phyloP scores from a whole-genome alignment of 768 basidiomycete genomes.

The Boletus coccyginus region DNA sequence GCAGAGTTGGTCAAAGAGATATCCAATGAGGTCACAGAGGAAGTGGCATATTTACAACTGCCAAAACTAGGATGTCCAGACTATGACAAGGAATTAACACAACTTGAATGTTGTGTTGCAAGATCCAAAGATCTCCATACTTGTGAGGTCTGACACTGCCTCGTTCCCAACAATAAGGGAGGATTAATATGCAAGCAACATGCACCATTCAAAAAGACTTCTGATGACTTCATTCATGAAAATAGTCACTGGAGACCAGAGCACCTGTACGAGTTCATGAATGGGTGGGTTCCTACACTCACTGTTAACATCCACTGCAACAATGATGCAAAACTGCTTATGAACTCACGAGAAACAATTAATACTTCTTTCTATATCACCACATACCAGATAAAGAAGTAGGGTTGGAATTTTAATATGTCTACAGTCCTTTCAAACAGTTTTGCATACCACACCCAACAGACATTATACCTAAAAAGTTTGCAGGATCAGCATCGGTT shows the following conservation, averaged over 20 bases:
- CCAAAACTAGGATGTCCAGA: background rate
- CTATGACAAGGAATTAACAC: background rate
- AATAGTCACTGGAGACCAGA: background rate
- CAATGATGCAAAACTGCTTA: slow-evolving; percentile 41
- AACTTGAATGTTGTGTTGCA: background rate
- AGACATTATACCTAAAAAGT: slow-evolving; percentile 7
- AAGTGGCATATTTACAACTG: background rate
- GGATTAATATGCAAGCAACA: background rate
- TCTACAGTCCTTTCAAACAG: slow-evolving; percentile 35
- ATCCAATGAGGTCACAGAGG: too few species aligned
- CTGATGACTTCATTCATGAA: background rate
- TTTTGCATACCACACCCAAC: slow-evolving; percentile 29
- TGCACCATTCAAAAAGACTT: background rate
- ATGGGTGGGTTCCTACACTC: slow-evolving; percentile 26
- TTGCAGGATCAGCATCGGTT: slow-evolving; percentile 26
- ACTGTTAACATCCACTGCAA: slow-evolving; percentile 32
- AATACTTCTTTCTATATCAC: slow-evolving; percentile 35
- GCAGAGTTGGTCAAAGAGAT: too few species aligned
- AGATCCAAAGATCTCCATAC: background rate
- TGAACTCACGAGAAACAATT: slow-evolving; percentile 33
- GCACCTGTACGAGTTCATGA: background rate
- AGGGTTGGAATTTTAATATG: slow-evolving; percentile 21
- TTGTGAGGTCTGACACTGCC: background rate
- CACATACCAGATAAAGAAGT: slow-evolving; percentile 36
- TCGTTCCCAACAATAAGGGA: background rate